A percentile compares a stretch with the other conserved stretches of the same genome.
phyloP scores from a whole-genome alignment of 495 filamentous ascomycete species.

The Trichocladium uniseriatum region DNA sequence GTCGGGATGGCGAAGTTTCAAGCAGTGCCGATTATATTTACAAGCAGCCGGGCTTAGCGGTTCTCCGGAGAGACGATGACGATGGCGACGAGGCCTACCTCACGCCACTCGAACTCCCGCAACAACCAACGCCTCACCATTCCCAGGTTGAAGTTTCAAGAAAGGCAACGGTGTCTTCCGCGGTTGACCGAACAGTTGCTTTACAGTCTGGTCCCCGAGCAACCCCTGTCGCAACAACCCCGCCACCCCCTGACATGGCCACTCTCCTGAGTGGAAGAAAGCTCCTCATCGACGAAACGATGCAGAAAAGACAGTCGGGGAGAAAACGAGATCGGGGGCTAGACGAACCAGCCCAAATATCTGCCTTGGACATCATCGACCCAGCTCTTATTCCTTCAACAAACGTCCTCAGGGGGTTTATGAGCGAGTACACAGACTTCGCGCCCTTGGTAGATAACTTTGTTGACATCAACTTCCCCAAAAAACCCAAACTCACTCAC shows the following conservation, averaged over 20 bases:
- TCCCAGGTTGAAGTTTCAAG: background rate
- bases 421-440: conserved; percentile 16
- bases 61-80: conserved; percentile 39
- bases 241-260: conserved; percentile 1
- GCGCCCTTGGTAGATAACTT: conserved; percentile 35
- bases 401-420: conserved; percentile 9
- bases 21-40: conserved; percentile 37
- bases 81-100: conserved; percentile 38
- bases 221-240: background rate
- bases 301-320: background rate
- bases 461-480: conserved; percentile 31
- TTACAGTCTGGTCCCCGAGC: background rate
- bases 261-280: conserved; percentile 14
- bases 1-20: conserved; percentile 19
- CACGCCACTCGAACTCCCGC: background rate
- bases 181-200: background rate
- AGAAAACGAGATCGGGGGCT: background rate
- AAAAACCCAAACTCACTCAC: conserved; percentile 24
- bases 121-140: background rate
- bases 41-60: conserved; percentile 44
- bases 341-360: background rate
- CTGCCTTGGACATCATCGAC: background rate
- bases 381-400: conserved; percentile 1
- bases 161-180: background rate
- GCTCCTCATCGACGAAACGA: conserved; percentile 10